Evolutionary conservation across 805 yeast genomes (phyloP).

Genomic region (Suhomyces canberraensis): DNA sequence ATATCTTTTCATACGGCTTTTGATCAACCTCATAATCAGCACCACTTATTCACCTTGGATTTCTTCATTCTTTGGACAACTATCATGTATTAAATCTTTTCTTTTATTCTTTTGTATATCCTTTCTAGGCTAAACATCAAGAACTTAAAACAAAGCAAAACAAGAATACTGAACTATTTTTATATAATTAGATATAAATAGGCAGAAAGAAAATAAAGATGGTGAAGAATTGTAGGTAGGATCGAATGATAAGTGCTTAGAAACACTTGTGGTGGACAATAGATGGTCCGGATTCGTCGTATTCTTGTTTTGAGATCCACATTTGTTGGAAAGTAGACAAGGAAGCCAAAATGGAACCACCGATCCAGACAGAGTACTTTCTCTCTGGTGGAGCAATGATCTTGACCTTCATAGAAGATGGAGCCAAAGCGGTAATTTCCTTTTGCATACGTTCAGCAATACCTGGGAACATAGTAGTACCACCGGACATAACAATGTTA

Average conservation of each 20-base stretch:
- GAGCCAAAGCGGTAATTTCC: slow-evolving; percentile 99
- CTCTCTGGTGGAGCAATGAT: slow-evolving; percentile 99
- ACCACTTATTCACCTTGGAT: too few relatives aligned
- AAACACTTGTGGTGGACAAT: slow-evolving; percentile 96
- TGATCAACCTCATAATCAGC: too few relatives aligned
- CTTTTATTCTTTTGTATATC: neutral
- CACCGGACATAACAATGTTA: slow-evolving; percentile 99
- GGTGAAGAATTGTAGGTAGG: slow-evolving; percentile 5
- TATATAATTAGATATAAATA: slow-evolving; percentile 4
- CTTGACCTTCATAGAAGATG: slow-evolving; percentile 99
- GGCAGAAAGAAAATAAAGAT: slow-evolving; percentile 3
- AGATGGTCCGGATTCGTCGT: slow-evolving; percentile 99
- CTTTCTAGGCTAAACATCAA: neutral
- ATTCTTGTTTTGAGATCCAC: slow-evolving; percentile 99
- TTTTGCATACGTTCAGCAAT: slow-evolving; percentile 99
- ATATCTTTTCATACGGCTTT: too few relatives aligned
- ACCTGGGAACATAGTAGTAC: slow-evolving; percentile 99
- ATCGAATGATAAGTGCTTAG: slow-evolving; percentile 44
- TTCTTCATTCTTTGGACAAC: slow-evolving; percentile 3
- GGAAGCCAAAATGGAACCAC: slow-evolving; percentile 99
- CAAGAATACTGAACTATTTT: slow-evolving; percentile 5
- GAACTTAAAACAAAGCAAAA: slow-evolving; percentile 1
- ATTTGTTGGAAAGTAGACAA: slow-evolving; percentile 99
- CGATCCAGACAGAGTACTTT: slow-evolving; percentile 99
- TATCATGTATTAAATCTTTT: slow-evolving; percentile 4